A percentile compares a stretch with the other conserved stretches of the same genome.
Evolutionary conservation across 2,329 filamentous ascomycete species (phyloP).

Genomic region (Dothistroma pini): DNA sequence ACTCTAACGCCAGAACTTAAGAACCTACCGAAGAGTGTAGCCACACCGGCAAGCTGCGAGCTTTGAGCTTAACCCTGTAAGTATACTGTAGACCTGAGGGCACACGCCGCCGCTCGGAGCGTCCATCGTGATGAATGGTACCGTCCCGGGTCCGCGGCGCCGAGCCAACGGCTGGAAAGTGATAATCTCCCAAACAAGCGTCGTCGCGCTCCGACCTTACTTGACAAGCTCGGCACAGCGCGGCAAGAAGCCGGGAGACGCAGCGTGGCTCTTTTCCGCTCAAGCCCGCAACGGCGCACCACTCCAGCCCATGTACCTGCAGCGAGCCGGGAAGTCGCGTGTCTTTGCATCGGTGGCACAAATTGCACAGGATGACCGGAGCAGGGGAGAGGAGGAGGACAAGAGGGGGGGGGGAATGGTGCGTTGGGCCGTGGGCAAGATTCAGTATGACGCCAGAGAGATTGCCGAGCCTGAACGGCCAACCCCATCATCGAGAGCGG

Average conservation of each 20-base stretch:
- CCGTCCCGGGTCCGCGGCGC: not conserved
- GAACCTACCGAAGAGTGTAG: no score
- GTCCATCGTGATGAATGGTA: not conserved
- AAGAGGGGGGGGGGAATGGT: not conserved
- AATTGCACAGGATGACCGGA: not conserved
- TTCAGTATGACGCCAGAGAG: not conserved
- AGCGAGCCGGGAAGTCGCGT: conserved; percentile 2
- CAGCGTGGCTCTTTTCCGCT: not conserved
- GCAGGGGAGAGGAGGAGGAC: not conserved
- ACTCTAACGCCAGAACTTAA: not conserved
- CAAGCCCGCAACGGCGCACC: not conserved
- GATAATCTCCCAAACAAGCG: not conserved
- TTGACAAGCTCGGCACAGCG: not conserved
- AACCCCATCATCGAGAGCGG: not conserved
- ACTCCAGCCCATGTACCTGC: not conserved
- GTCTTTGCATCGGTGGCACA: not conserved
- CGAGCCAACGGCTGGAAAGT: not conserved
- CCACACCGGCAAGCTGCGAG: not conserved
- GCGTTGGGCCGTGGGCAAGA: not conserved
- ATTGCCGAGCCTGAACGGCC: not conserved
- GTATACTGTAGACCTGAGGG: not conserved
- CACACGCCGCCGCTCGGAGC: not conserved
- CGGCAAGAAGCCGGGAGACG: not conserved
- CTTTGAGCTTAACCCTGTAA: not conserved
- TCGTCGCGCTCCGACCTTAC: not conserved